Evolutionary conservation across 2,329 filamentous ascomycete species (phyloP), one percentile per base, ranked within the genome.

Genomic region (Sporothrix protearum): DNA sequence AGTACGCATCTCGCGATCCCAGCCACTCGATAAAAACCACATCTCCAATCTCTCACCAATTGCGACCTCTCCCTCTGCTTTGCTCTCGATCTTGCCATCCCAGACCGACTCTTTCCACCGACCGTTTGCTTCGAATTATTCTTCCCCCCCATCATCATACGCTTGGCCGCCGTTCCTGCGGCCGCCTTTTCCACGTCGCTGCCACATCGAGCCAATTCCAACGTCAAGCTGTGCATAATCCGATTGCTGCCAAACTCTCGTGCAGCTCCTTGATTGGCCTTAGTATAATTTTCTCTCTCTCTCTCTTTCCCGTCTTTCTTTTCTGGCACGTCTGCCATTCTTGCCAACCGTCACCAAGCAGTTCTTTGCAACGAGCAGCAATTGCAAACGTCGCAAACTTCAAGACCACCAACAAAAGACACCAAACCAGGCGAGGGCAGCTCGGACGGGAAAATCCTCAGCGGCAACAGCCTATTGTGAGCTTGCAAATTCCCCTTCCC

Each of bases 401-500:
- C 3, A 33, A 28, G 49, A n/a, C 10, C 39, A 45, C 39, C 39
- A 45, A 45, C 9, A 45, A 45, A 47, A 47, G 42, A 47, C 42
- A 47, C 42, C 70, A 68, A 71, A 69, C 64, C 53, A 9, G 39
- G 39, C 67, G 57, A 70, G 45, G 28, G 33, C 57, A 63, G 57
- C 33, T 28, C 53, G 57, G 33, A 28, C 51, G 39, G 25, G 45
- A 59, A 51, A 63, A 67, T 49, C 59, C 69, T 63, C 72, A 47
- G 51, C 63, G 33, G 55, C 68, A 33, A 42, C 68, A 71, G 45
- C 72, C 70, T 71, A 73, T 71, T 69, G 53, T 69, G 42, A 72
- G 71, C 72, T 73, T 68, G 25, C 67, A 72, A 71, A 49, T 36
- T 66, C n/a, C 55, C n/a, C 73, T 53, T 67, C 66, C 33, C 73